Evolutionary conservation across 192 early-diverging fungal genomes (phyloP).

Genomic region (Lunasporangiospora selenospora): DNA sequence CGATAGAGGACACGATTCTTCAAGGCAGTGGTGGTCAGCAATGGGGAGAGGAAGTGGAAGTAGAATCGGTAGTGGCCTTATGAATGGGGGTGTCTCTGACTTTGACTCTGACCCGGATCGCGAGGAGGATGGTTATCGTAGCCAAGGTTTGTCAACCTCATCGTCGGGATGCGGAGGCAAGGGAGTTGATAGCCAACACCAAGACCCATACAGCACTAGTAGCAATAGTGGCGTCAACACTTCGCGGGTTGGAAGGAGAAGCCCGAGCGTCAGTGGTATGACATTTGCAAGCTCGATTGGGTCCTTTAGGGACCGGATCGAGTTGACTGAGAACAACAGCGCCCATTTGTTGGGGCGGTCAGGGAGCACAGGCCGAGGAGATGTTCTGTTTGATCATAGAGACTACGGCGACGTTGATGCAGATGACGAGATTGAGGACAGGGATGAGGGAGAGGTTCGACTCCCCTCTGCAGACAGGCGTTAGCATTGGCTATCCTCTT

Average conservation of each 20-base stretch:
- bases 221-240: not conserved
- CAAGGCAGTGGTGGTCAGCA: not conserved
- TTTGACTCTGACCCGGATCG: too few relatives aligned
- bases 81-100: too few relatives aligned
- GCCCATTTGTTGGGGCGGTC: not conserved
- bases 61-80: too few relatives aligned
- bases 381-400: constrained; percentile 28
- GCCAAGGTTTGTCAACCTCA: too few relatives aligned
- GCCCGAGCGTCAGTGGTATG: constrained; percentile 32
- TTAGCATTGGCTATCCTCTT: too few relatives aligned
- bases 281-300: constrained; percentile 41
- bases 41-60: constrained; percentile 16
- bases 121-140: too few relatives aligned
- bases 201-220: not conserved
- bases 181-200: too few relatives aligned
- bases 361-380: constrained; percentile 9
- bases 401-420: constrained; percentile 1
- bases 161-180: too few relatives aligned
- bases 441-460: constrained; percentile 42
- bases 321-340: constrained; percentile 17
- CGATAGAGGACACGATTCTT: not conserved
- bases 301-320: constrained; percentile 38
- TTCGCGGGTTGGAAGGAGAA: constrained; percentile 14
- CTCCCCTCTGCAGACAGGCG: too few relatives aligned
- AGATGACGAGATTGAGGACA: constrained; percentile 18